These are phyloP conservation scores for Lyophyllum shimeji DNA, from an alignment of 768 basidiomycete species.

Conservation along the genomic window DNA sequence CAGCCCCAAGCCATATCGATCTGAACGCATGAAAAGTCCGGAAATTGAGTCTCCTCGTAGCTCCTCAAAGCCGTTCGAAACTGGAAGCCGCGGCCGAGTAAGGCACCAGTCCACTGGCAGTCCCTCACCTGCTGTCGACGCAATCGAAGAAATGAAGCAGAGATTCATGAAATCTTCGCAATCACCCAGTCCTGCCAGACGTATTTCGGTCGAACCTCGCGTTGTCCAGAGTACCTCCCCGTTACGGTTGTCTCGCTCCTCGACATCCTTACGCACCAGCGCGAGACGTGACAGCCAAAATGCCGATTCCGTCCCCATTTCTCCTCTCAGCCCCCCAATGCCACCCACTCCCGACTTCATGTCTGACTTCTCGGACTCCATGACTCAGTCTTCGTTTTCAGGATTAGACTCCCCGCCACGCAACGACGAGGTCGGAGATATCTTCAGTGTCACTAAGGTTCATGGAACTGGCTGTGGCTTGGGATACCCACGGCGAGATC, in stretches of 20 bases:
- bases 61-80: conserved; percentile 16
- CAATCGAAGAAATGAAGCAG: conserved; percentile 64
- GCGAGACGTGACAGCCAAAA: conserved; percentile 2
- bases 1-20: conserved; percentile 18
- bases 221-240: background rate
- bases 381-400: conserved; percentile 50
- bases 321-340: conserved; percentile 20
- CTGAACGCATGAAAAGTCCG: conserved; percentile 25
- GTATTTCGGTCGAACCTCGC: conserved; percentile 4
- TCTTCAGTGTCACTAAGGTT: conserved; percentile 20
- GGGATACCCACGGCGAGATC: conserved; percentile 24
- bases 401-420: conserved; percentile 54
- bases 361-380: conserved; percentile 58
- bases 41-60: conserved; percentile 13
- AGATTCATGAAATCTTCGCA: conserved; percentile 40
- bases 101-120: conserved; percentile 25
- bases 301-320: conserved; percentile 2
- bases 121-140: conserved; percentile 43
- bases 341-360: conserved; percentile 62
- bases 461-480: conserved; percentile 17
- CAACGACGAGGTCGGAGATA: conserved; percentile 18
- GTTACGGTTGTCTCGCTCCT: conserved; percentile 18
- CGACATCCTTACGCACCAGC: conserved; percentile 16
- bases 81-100: conserved; percentile 23
- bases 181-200: conserved; percentile 25